These are phyloP conservation scores for Neolentinus lepideus DNA, from an alignment of 1,284 basidiomycete genomes.

Conservation along the genomic window DNA sequence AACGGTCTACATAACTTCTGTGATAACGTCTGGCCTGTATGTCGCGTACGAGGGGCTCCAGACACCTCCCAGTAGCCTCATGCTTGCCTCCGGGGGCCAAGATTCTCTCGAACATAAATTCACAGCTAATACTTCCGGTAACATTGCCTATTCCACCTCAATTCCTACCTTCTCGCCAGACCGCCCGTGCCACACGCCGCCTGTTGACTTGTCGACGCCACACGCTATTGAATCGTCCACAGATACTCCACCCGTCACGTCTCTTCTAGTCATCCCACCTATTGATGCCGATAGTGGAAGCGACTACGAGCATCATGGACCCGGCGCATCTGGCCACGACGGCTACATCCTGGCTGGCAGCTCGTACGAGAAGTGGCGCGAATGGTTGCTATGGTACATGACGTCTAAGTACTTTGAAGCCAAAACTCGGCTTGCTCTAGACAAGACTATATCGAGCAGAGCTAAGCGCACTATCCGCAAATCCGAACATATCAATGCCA, in stretches of 20 bases:
- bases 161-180: too few species aligned
- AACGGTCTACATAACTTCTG: background rate
- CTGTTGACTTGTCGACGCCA: too few species aligned
- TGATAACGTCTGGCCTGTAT: background rate
- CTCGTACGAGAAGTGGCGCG: background rate
- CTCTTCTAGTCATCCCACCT: background rate
- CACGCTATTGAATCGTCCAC: too few species aligned
- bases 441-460: background rate
- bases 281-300: background rate
- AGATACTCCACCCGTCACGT: too few species aligned
- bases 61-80: background rate
- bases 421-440: background rate
- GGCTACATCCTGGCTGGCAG: background rate
- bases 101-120: background rate
- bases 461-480: too few species aligned
- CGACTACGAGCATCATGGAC: background rate
- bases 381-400: background rate
- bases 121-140: background rate
- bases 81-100: background rate
- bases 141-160: background rate
- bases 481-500: too few species aligned
- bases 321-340: background rate
- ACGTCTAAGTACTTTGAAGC: background rate
- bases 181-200: too few species aligned
- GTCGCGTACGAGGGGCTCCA: background rate